Conservation (phyloP, 805 yeast genomes). For the Torulaspora maleeae region DNA sequence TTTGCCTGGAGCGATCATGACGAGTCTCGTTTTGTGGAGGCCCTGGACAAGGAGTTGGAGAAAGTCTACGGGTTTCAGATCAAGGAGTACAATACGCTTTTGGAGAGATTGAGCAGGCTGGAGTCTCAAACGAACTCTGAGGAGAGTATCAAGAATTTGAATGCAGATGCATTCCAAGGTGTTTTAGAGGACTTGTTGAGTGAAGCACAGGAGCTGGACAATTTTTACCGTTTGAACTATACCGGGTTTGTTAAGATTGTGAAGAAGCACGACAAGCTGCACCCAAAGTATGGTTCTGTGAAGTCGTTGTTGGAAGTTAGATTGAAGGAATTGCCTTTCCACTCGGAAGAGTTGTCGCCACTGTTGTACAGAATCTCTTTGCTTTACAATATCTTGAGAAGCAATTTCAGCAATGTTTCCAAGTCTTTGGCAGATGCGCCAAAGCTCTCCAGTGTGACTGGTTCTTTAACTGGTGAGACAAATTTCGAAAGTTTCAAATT, state of each 20-base stretch:
- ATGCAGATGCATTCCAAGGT: conserved; percentile 57
- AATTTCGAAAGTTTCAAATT: conserved; percentile 69
- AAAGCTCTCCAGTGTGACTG: conserved; percentile 29
- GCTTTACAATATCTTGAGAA: conserved; percentile 75
- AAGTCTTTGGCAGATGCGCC: conserved; percentile 40
- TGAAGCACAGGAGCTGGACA: conserved; percentile 80
- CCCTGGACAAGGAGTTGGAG: conserved; percentile 64
- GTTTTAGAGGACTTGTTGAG: conserved; percentile 69
- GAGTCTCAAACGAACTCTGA: conserved; percentile 54
- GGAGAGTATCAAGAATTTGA: conserved; percentile 40
- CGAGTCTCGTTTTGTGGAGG: conserved; percentile 62
- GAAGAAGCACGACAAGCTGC: conserved; percentile 91
- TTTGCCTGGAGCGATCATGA: conserved; percentile 64
- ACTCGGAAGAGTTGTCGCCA: conserved; percentile 92
- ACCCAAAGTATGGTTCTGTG: conserved; percentile 75
- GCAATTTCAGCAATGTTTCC: conserved; percentile 40
- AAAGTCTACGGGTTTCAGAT: conserved; percentile 72
- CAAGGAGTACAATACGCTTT: conserved; percentile 62
- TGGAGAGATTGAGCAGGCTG: conserved; percentile 55
- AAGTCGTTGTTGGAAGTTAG: conserved; percentile 85
- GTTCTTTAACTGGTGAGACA: conserved; percentile 31
- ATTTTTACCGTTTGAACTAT: conserved; percentile 84
- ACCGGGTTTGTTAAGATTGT: conserved; percentile 94
- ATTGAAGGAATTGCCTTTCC: conserved; percentile 81
- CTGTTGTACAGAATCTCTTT: conserved; percentile 76